Conservation (phyloP, 106 monocot species). For the Agapanthus africanus region DNA sequence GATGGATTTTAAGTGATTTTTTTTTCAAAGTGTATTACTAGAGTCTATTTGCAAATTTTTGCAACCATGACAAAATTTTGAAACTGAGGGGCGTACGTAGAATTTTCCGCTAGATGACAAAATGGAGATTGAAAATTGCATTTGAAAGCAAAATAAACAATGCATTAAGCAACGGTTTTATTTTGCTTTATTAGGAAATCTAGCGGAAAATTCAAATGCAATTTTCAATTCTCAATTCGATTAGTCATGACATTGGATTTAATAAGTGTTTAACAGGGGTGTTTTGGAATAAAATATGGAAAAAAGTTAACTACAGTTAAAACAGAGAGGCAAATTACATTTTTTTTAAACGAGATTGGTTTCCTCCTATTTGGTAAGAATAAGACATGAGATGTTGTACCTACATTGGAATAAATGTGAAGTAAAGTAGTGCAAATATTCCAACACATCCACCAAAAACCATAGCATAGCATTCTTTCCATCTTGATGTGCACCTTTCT, state of each 20-base stretch:
- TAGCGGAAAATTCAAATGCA: no score
- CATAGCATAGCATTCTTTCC: neutral
- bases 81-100: no score
- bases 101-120: no score
- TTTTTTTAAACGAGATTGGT: neutral
- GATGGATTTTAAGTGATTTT: no score
- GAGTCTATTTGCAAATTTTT: no score
- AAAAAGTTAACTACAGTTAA: neutral
- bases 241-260: neutral
- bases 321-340: neutral
- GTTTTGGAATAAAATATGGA: neutral
- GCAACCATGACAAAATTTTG: no score
- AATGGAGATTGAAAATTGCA: no score
- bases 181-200: no score
- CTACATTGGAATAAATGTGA: neutral
- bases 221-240: no score
- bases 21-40: no score
- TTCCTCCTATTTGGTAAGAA: neutral
- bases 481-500: neutral
- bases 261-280: neutral
- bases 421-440: neutral
- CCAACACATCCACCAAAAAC: neutral
- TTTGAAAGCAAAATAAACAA: no score
- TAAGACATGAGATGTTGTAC: neutral
- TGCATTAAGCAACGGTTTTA: no score